Evolutionary conservation across 805 yeast genomes (phyloP).

Genomic region (Candida chauliodis): DNA sequence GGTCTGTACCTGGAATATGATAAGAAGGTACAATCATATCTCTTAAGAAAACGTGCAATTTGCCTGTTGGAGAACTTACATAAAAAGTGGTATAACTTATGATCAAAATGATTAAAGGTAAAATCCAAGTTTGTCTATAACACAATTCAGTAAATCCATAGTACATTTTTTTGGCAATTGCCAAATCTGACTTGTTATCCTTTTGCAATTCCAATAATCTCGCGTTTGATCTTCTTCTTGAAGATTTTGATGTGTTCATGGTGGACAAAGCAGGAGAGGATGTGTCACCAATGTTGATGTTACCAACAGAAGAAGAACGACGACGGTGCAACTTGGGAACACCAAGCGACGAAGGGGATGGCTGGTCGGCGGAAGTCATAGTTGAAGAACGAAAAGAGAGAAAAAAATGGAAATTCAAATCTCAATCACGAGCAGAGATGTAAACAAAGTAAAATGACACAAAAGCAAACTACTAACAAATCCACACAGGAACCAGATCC

Average conservation of each 20-base stretch:
- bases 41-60: constrained; percentile 54
- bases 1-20: constrained; percentile 54
- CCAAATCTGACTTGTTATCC: constrained; percentile 41
- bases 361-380: too few species aligned
- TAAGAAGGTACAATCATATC: constrained; percentile 66
- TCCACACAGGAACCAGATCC: too few species aligned
- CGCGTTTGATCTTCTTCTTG: constrained; percentile 31
- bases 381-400: too few species aligned
- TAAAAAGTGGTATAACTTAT: constrained; percentile 43
- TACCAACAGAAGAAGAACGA: constrained; percentile 71
- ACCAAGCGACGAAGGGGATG: constrained; percentile 2
- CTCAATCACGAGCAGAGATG: too few species aligned
- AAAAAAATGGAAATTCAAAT: too few species aligned
- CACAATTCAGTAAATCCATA: constrained; percentile 56
- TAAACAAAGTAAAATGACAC: too few species aligned
- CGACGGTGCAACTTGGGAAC: constrained; percentile 21
- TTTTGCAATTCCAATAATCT: constrained; percentile 28
- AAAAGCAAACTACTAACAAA: too few species aligned
- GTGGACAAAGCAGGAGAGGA: constrained; percentile 63
- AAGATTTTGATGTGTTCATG: constrained; percentile 47
- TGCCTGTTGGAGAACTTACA: constrained; percentile 54
- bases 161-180: constrained; percentile 52
- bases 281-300: constrained; percentile 69
- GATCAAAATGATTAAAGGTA: constrained; percentile 52
- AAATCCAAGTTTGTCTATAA: constrained; percentile 67